Evolutionary conservation across 345 rosid species (phyloP).

Genomic region (Litchi chinensis): DNA sequence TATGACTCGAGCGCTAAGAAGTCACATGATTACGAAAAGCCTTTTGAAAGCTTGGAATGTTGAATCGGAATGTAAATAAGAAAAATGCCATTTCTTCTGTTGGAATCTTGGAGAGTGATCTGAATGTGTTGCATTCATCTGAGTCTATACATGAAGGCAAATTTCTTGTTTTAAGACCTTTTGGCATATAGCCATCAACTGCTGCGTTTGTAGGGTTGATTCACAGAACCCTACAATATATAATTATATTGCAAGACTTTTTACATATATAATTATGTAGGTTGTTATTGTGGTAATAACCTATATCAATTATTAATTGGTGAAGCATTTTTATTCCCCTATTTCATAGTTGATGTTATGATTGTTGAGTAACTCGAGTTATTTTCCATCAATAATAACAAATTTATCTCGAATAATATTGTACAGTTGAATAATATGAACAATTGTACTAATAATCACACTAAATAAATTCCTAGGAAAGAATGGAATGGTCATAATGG

Average conservation of each 20-base stretch:
- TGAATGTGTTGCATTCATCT: constrained; percentile 16
- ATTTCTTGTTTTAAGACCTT: constrained; percentile 25
- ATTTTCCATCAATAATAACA: too few species aligned
- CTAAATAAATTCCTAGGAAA: too few species aligned
- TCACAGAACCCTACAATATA: not conserved
- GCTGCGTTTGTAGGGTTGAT: constrained; percentile 27
- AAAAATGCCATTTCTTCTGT: constrained; percentile 17
- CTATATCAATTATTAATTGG: not conserved
- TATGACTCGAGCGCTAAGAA: constrained; percentile 44
- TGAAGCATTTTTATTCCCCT: not conserved
- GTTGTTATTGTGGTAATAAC: not conserved
- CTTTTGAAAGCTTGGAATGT: constrained; percentile 46
- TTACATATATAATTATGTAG: not conserved
- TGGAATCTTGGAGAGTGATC: constrained; percentile 24
- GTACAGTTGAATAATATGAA: too few species aligned
- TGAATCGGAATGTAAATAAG: constrained; percentile 28
- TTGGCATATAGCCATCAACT: constrained; percentile 25
- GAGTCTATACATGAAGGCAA: constrained; percentile 22
- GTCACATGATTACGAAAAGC: constrained; percentile 41
- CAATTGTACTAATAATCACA: too few species aligned
- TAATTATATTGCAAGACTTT: too few species aligned
- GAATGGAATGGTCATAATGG: too few species aligned
- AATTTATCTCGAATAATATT: too few species aligned
- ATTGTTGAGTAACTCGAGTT: too few species aligned
- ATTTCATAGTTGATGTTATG: too few species aligned